phyloP scores from a whole-genome alignment of 75 land plant species.

The Sequoia sempervirens region DNA sequence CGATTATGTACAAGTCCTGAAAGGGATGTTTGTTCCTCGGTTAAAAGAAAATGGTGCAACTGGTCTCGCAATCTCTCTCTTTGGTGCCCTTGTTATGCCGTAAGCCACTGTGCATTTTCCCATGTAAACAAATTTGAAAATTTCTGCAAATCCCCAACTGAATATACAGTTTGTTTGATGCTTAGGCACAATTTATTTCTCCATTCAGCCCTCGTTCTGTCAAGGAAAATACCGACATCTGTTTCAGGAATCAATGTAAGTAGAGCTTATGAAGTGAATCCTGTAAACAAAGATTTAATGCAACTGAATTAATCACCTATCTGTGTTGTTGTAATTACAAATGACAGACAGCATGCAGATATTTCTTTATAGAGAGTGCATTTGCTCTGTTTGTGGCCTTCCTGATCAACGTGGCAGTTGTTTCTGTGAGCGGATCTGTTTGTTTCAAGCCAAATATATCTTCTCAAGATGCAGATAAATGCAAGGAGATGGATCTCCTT shows the following conservation, averaged over 20 bases:
- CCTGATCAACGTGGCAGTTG: slow-evolving; percentile 24
- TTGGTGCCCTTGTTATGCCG: slow-evolving; percentile 81
- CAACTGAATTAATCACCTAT: not conserved
- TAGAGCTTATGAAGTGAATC: not conserved
- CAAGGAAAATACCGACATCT: not conserved
- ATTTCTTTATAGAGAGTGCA: slow-evolving; percentile 30
- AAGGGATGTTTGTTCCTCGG: slow-evolving; percentile 46
- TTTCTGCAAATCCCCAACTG: not conserved
- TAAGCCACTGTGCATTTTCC: slow-evolving; percentile 9
- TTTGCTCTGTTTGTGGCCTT: slow-evolving; percentile 32
- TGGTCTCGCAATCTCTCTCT: slow-evolving; percentile 27
- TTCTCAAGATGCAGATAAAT: not conserved
- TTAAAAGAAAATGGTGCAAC: slow-evolving; percentile 33
- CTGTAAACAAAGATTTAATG: not conserved
- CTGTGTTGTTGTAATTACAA: not conserved
- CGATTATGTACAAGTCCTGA: slow-evolving; percentile 23
- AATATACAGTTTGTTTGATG: not conserved
- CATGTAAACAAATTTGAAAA: not conserved
- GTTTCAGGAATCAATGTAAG: not conserved
- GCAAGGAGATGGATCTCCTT: not conserved
- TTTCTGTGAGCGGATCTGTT: not conserved
- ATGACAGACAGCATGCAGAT: slow-evolving; percentile 26
- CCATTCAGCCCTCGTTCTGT: slow-evolving; percentile 6
- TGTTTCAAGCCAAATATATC: not conserved
- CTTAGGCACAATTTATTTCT: not conserved